These are phyloP conservation scores for Chiua virens DNA, from an alignment of 768 basidiomycete species.

Conservation along the genomic window DNA sequence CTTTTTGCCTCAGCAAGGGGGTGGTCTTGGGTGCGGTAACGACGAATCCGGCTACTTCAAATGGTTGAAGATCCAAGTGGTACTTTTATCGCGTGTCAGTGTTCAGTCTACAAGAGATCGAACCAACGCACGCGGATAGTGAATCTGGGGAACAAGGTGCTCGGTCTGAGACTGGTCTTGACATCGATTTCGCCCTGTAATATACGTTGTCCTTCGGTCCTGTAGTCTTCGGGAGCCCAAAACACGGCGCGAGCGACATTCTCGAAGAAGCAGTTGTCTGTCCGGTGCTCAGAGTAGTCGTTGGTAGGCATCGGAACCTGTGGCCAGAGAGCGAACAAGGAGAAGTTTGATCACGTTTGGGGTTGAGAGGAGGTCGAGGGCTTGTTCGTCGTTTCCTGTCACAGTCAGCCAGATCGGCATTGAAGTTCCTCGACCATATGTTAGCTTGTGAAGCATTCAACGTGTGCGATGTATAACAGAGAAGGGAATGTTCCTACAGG, in stretches of 20 bases:
- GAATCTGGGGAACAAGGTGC: constrained; percentile 45
- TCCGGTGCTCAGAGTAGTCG: constrained; percentile 35
- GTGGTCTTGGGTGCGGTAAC: constrained; percentile 17
- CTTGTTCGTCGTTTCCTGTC: constrained; percentile 43
- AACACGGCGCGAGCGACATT: constrained; percentile 46
- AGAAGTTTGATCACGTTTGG: constrained; percentile 41
- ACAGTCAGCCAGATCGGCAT: constrained; percentile 53
- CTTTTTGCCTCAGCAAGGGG: constrained; percentile 40
- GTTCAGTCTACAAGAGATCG: background rate
- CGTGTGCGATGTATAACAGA: background rate
- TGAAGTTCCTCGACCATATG: constrained; percentile 49
- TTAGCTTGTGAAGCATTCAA: constrained; percentile 35
- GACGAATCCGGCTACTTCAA: constrained; percentile 44
- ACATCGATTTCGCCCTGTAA: constrained; percentile 54
- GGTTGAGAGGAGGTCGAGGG: constrained; percentile 48
- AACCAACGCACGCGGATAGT: constrained; percentile 43
- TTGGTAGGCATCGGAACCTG: constrained; percentile 50
- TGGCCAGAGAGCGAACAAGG: constrained; percentile 47
- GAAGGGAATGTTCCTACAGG: constrained; percentile 35
- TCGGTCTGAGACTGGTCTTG: constrained; percentile 43
- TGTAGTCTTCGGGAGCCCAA: constrained; percentile 37
- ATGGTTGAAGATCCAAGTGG: constrained; percentile 41
- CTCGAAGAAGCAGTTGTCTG: constrained; percentile 48
- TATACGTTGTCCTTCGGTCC: constrained; percentile 32
- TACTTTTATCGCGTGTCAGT: constrained; percentile 37